phyloP scores from a whole-genome alignment of 1,284 basidiomycete species.

The Cryptococcus hybrid region DNA sequence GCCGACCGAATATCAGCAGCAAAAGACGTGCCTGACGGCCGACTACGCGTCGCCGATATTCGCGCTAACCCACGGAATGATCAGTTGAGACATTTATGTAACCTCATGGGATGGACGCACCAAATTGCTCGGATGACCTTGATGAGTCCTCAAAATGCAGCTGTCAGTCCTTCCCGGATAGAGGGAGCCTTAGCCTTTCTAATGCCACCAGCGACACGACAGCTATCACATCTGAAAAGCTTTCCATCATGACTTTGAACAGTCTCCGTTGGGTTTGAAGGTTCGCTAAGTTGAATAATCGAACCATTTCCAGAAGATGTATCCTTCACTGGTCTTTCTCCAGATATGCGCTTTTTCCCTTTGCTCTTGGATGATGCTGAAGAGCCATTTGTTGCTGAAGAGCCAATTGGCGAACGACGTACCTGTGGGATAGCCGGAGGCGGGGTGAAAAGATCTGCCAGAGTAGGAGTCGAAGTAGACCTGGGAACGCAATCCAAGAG shows the following conservation, averaged over 20 bases:
- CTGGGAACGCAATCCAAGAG: no score
- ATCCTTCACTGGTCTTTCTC: constrained; percentile 12
- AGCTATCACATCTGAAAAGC: constrained; percentile 10
- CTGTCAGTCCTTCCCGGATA: constrained; percentile 19
- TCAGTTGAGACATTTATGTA: no score
- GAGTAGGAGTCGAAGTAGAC: constrained; percentile 4
- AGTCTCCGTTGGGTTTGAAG: background rate
- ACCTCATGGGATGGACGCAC: background rate
- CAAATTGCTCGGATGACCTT: background rate
- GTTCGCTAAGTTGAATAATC: background rate
- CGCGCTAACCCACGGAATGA: no score
- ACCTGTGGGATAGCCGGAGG: background rate
- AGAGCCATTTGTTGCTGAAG: background rate
- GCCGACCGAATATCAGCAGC: no score
- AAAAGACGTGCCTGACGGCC: no score
- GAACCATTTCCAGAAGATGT: background rate
- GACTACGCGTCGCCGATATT: no score
- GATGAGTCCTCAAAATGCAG: constrained; percentile 11
- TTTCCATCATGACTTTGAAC: background rate
- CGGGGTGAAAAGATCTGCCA: constrained; percentile 8
- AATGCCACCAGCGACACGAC: constrained; percentile 13
- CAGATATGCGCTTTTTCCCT: constrained; percentile 23
- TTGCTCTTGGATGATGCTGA: constrained; percentile 15
- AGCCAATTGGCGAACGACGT: no score
- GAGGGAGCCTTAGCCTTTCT: constrained; percentile 15